Base-by-base conservation (phyloP, 306 rosid genomes). In the Nissolia schottii region DNA sequence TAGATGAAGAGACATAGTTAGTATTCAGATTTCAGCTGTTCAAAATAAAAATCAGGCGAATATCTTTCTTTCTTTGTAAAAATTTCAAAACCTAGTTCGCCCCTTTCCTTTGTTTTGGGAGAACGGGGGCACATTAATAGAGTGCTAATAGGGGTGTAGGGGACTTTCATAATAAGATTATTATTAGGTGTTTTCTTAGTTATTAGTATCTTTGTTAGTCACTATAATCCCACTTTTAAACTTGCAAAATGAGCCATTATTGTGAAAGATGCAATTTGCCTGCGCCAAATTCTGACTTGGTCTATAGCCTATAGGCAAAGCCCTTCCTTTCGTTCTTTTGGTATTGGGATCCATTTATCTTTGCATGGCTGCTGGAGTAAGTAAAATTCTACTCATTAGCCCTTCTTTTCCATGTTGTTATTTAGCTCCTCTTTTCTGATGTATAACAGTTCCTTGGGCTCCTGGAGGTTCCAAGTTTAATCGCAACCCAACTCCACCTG, bases 381-480 rank as follows among this genome's bases (percentile, higher is more conserved):
- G 75, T 65, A n/a, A 65, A 56, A 16, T 37, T 46, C 15, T 59
- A 50, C 2, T 32, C 8, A 49, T 57, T 79, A 35, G 54, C 59
- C 16, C 28, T 22, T 8, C 70, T 78, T 46, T 13, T 67, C 74
- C 34, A 15, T n/a, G n/a, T n/a, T n/a, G n/a, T n/a, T n/a, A n/a
- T 34, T 57, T 68, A 56, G 31, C 49, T 32, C 65, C 3, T n/a
- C 61, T 57, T 57, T 53, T 70, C 6, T 88, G 20, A 35, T 84
- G 49, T 63, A 38, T 79, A 70, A 75, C 65, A 94, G 99, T 91
- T 84, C 99, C 99, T 19, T 94, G 99, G 99, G 96, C 96, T 54
- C 99, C 99, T 0, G 99, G 97, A 58, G 99, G 99, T 82, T 85
- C 95, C 43, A 94, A 89, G 90, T 94, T 91, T 77, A 84, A 87